Percentiles rank a stretch among this genome's conserved stretches.
These are phyloP conservation scores for Platanthera zijinensis DNA, from an alignment of 106 monocot species.

Conservation along the genomic window DNA sequence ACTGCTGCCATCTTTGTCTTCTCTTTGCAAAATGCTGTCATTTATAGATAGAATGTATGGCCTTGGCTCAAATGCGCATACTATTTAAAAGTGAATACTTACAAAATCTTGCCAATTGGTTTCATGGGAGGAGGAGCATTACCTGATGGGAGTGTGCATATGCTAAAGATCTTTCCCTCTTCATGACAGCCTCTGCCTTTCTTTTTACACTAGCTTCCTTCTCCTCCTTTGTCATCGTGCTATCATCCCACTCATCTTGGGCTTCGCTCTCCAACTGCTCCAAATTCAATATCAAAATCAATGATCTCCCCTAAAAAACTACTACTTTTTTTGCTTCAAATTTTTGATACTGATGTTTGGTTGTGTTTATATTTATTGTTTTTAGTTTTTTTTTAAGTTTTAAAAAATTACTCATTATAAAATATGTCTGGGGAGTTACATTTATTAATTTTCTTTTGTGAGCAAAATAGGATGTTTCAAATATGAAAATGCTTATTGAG, in stretches of 20 bases:
- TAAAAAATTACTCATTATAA: neutral
- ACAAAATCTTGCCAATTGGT: neutral
- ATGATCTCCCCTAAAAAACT: neutral
- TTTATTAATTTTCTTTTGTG: too few relatives aligned
- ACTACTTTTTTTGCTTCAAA: neutral
- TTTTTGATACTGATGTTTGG: too few relatives aligned
- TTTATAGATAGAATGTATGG: neutral
- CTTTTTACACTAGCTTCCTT: slow-evolving; percentile 36
- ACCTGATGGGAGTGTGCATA: slow-evolving; percentile 84
- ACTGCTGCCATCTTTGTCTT: neutral
- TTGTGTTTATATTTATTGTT: too few relatives aligned
- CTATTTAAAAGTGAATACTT: neutral
- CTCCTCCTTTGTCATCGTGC: slow-evolving; percentile 61
- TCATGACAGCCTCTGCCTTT: slow-evolving; percentile 71
- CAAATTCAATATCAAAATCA: slow-evolving; percentile 1
- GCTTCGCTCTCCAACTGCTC: slow-evolving; percentile 39
- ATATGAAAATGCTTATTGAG: too few relatives aligned
- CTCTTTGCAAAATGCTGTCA: neutral
- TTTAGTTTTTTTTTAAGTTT: neutral
- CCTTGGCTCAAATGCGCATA: neutral
- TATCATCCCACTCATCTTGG: slow-evolving; percentile 58
- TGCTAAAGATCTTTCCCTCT: slow-evolving; percentile 69
- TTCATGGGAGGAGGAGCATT: slow-evolving; percentile 3
- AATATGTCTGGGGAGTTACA: too few relatives aligned
- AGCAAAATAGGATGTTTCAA: too few relatives aligned